Evolutionary conservation across 139 green algal species (phyloP).

Genomic region (Chlamydomonas asymmetrica): DNA sequence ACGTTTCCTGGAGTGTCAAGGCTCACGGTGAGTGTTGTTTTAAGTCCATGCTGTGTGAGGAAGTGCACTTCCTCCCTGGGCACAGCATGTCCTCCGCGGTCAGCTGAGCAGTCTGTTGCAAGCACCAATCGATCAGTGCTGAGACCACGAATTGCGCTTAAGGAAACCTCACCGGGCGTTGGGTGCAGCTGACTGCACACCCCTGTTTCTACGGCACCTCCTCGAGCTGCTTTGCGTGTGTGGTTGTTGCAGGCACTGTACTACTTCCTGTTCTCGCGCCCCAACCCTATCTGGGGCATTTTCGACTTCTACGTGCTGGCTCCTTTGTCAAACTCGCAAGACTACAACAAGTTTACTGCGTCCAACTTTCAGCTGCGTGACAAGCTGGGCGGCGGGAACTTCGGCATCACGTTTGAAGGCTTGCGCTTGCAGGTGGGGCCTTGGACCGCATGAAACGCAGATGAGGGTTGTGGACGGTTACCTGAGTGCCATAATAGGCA

Average conservation of each 20-base stretch:
- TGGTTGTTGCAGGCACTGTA: constrained; percentile 47
- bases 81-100: not conserved
- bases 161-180: too few relatives aligned
- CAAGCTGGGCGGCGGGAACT: constrained; percentile 88
- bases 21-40: constrained; percentile 26
- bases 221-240: not conserved
- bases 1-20: constrained; percentile 35
- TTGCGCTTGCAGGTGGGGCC: constrained; percentile 24
- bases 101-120: not conserved
- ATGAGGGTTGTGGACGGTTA: too few relatives aligned
- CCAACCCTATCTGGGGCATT: constrained; percentile 62
- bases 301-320: constrained; percentile 80
- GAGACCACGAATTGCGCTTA: not conserved
- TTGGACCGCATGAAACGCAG: too few relatives aligned
- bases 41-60: not conserved
- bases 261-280: constrained; percentile 55
- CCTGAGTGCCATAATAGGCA: too few relatives aligned
- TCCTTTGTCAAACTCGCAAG: constrained; percentile 51
- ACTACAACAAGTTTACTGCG: constrained; percentile 48
- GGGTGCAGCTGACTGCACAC: too few relatives aligned
- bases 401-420: constrained; percentile 76
- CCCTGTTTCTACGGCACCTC: not conserved
- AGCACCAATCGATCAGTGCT: not conserved
- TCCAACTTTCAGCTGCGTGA: constrained; percentile 54
- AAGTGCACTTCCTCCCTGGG: not conserved